Conservation (phyloP, 805 yeast genomes). For the Candida sithepensis region DNA sequence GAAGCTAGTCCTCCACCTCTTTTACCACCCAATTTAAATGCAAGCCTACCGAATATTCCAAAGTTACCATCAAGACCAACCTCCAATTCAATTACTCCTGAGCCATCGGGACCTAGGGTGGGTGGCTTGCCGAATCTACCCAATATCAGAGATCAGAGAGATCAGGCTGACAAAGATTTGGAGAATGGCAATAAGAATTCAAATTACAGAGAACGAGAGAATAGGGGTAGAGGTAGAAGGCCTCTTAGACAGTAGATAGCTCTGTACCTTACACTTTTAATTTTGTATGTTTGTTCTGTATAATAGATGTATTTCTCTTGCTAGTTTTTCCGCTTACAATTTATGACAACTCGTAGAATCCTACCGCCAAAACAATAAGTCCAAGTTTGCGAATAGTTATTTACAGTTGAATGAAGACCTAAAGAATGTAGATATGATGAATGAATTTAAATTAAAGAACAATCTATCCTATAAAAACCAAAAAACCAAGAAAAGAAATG, state of each 20-base stretch:
- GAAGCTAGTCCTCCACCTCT: constrained; percentile 8
- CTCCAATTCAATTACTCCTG: constrained; percentile 25
- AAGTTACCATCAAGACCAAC: constrained; percentile 24
- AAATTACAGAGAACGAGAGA: constrained; percentile 20
- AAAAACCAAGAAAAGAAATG: background rate
- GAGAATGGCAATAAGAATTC: constrained; percentile 19
- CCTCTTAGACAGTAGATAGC: constrained; percentile 7
- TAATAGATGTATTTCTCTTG: background rate
- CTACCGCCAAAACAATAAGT: too few relatives aligned
- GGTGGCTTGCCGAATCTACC: constrained; percentile 12
- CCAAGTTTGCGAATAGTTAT: too few relatives aligned
- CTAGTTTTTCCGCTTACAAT: background rate
- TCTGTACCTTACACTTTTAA: background rate
- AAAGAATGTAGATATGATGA: too few relatives aligned
- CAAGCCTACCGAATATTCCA: constrained; percentile 15
- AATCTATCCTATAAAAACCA: background rate
- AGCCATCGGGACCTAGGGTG: constrained; percentile 12
- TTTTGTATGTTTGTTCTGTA: background rate
- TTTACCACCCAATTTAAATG: constrained; percentile 6
- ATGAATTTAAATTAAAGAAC: background rate
- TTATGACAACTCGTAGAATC: too few relatives aligned
- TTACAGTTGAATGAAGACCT: background rate
- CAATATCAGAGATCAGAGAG: constrained; percentile 21
- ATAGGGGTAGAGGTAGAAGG: constrained; percentile 5
- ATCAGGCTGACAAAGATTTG: constrained; percentile 26